Evolutionary conservation across 768 basidiomycete genomes (phyloP), one percentile per base, ranked within the genome.

Genomic region (Naganishia kalamii): DNA sequence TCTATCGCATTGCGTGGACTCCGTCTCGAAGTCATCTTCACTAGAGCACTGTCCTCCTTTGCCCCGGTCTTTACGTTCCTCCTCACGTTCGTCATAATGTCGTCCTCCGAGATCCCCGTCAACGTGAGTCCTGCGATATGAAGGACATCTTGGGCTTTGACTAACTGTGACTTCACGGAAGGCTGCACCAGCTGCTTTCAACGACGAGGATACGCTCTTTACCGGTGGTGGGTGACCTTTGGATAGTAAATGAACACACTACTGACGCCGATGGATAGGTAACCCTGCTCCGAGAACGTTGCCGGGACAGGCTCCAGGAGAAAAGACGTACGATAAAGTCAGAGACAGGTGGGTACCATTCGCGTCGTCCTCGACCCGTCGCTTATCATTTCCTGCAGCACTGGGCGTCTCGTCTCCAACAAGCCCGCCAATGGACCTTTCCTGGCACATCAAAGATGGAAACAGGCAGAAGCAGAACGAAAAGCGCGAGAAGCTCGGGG

Each of bases 361-460:
- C 7, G 37, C 43, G 27, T 15, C 27, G 11, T 10, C 32, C 23
- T 12, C 33, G 35, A 23, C 47, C 43, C 21, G 52, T 25, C 2
- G 4, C 49, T 37, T 23, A 41, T 15, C 19, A 29, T 32, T 43
- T 19, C 13, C 13, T 4, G 25, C 44, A 70, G 70, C 27, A 68
- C 86, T 1, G 82, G 83, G 65, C 83, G 88, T 70, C 83, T 84
- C 81, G 89, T 93, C 41, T 84, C 87, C 29, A 85, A 84, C 68
- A 94, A 93, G 80, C 79, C 85, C 46, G 89, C 91, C 32, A 96
- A 94, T 79, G 81, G 82, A 65, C 89, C 92, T 10, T 92, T 90
- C 79, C 83, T 93, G 30, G 85, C 85, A 85, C 68, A 75, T 61
- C 72, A 73, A 49, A 66, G 71, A 19, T 71, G 67, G 57, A 71